Percentiles rank a stretch among this genome's conserved stretches.
These are phyloP conservation scores for Chalara sp. DNA, from an alignment of 2,329 filamentous ascomycete species.

Conservation along the genomic window DNA sequence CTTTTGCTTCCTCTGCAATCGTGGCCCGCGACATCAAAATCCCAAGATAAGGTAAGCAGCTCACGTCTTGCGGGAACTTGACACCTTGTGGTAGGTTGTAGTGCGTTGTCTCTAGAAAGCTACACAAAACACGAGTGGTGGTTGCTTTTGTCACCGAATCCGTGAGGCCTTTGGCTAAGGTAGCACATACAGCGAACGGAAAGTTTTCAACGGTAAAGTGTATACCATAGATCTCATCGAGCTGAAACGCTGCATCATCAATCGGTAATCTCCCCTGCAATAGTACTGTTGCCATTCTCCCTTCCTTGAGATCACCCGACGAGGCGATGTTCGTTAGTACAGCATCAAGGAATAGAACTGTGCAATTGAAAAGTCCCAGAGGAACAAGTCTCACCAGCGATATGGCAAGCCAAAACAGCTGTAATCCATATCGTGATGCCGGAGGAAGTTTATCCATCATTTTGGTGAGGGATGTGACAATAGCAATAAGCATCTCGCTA, in stretches of 20 bases:
- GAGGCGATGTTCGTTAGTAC: constrained; percentile 58
- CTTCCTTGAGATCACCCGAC: constrained; percentile 50
- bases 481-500: constrained; percentile 62
- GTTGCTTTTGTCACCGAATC: constrained; percentile 53
- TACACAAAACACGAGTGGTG: constrained; percentile 53
- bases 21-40: constrained; percentile 52
- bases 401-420: constrained; percentile 65
- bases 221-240: constrained; percentile 61
- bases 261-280: constrained; percentile 54
- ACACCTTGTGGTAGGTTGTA: constrained; percentile 20
- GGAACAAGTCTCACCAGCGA: constrained; percentile 60
- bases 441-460: constrained; percentile 65
- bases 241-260: constrained; percentile 52
- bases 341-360: constrained; percentile 57
- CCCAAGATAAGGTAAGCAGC: constrained; percentile 47
- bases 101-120: constrained; percentile 49
- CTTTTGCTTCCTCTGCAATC: constrained; percentile 52
- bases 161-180: constrained; percentile 56
- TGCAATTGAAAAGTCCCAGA: constrained; percentile 56
- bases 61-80: constrained; percentile 23
- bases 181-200: constrained; percentile 60
- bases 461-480: constrained; percentile 60
- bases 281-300: constrained; percentile 52
- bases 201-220: constrained; percentile 59
- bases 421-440: constrained; percentile 59